These are phyloP conservation scores for Ustilago lituana DNA, from an alignment of 1,284 basidiomycete genomes.

Conservation along the genomic window DNA sequence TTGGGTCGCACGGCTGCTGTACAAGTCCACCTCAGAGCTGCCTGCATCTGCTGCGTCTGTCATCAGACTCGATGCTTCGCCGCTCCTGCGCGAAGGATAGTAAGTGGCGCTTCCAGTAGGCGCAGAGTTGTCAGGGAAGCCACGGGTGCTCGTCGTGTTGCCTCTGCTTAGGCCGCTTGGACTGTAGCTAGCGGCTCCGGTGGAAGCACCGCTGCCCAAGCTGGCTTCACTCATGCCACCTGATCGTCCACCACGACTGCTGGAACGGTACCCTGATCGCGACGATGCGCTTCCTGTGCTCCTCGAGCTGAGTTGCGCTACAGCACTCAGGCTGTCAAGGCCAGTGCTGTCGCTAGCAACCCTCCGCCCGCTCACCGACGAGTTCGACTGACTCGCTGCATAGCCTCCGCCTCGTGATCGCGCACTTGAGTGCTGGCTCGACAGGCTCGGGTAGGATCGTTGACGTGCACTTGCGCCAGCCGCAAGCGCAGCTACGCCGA, in stretches of 20 bases:
- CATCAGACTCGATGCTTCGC: slow-evolving; percentile 1
- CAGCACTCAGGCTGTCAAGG: slow-evolving; percentile 44
- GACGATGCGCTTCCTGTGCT: slow-evolving; percentile 30
- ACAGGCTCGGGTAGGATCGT: slow-evolving; percentile 28
- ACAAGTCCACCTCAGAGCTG: slow-evolving; percentile 14
- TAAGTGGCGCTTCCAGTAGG: slow-evolving; percentile 13
- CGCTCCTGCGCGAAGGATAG: slow-evolving; percentile 7
- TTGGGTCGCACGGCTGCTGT: slow-evolving; percentile 42
- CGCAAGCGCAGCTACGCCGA: background rate
- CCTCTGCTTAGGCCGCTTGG: slow-evolving; percentile 42
- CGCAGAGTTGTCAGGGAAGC: slow-evolving; percentile 2
- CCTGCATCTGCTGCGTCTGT: slow-evolving; percentile 13
- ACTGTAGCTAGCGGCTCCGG: slow-evolving; percentile 54
- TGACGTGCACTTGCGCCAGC: slow-evolving; percentile 1
- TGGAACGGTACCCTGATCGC: slow-evolving; percentile 27
- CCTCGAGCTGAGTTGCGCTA: slow-evolving; percentile 29
- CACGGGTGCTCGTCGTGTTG: slow-evolving; percentile 47
- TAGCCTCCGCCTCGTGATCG: slow-evolving; percentile 37
- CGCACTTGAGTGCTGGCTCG: slow-evolving; percentile 27
- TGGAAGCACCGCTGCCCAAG: slow-evolving; percentile 34
- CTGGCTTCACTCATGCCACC: slow-evolving; percentile 34
- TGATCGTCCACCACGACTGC: slow-evolving; percentile 23
- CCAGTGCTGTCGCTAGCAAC: slow-evolving; percentile 30
- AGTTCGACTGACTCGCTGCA: slow-evolving; percentile 40
- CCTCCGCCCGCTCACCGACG: slow-evolving; percentile 26